phyloP scores from a whole-genome alignment of 805 yeast genomes.

The Candida anglica region DNA sequence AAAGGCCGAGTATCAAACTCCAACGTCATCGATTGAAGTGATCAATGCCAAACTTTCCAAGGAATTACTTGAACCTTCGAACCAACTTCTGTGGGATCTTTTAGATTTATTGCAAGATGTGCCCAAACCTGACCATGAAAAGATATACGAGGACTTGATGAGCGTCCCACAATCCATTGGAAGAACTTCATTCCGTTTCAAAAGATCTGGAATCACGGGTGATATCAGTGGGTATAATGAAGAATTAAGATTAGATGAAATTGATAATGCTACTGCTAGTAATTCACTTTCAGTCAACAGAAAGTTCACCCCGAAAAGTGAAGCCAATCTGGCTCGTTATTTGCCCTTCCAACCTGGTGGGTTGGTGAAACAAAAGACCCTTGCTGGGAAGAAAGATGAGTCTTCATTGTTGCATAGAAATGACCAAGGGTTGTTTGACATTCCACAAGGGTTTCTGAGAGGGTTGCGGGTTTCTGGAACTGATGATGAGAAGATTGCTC shows the following conservation, averaged over 20 bases:
- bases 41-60: constrained; percentile 12
- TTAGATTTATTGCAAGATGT: constrained; percentile 62
- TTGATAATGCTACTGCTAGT: constrained; percentile 57
- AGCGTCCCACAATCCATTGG: constrained; percentile 56
- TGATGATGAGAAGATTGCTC: constrained; percentile 8
- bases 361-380: constrained; percentile 20
- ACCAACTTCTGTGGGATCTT: constrained; percentile 63
- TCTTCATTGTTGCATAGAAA: constrained; percentile 57
- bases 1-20: background rate
- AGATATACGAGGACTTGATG: constrained; percentile 47
- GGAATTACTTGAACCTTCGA: constrained; percentile 60
- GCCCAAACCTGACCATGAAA: constrained; percentile 37
- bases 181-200: constrained; percentile 64
- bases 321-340: constrained; percentile 57
- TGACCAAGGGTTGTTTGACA: constrained; percentile 68
- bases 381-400: constrained; percentile 22
- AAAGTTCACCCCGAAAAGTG: constrained; percentile 57
- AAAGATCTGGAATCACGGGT: constrained; percentile 75
- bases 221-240: constrained; percentile 60
- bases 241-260: constrained; percentile 35
- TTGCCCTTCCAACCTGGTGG: constrained; percentile 97
- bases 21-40: background rate
- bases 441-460: constrained; percentile 77
- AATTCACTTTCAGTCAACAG: constrained; percentile 74
- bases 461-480: constrained; percentile 43